Evolutionary conservation across 192 early-diverging fungal genomes (phyloP), one percentile per base, ranked within the genome.

Genomic region (Backusella morwellensis): DNA sequence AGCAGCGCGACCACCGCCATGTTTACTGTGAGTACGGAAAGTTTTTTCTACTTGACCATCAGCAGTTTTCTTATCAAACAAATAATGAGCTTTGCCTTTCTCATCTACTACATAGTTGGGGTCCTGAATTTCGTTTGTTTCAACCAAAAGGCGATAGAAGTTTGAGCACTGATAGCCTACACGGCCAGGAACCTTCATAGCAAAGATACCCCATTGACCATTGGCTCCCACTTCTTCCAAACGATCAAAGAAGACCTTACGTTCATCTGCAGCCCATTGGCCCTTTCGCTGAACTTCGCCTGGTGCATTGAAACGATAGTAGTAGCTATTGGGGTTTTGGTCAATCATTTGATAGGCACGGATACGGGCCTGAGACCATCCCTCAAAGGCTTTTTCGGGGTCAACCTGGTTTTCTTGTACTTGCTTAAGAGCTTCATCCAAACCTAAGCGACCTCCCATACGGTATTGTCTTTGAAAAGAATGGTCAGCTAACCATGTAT

Each of bases 131-230:
- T 97, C 91, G 21, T 93, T 91, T 54, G 92, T 94, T 81, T 96
- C 95, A 17, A 98, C 89, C 63, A 98, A 85, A 54, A 93, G 84
- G 35, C 97, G 91, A 83, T 98, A 98, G 84, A 96, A 98, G 86
- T 97, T 98, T 32, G 97, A 96, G 81, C 97, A 98, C 92, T 95
- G 97, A 82, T 98, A 98, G 14, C 97, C 97, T 42, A 98, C 97
- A 59, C 97, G 90, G 32, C 97, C 97, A 14, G 97, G 96, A 44
- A 98, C 94, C 6, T 93, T 88, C 92, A 97, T 96, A 32, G 95
- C 96, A 82, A 98, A 98, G 52, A 97, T 91, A 34, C 97, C 96
- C 96, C 97, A 98, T 82, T 98, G 96, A 11, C 97, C 96, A 78
- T 96, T 95, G 26, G 95, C 95, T 6, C 97, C 97, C 34, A 96